Base-by-base conservation (phyloP, 129 eudicot genomes). In the Lonicera japonica region DNA sequence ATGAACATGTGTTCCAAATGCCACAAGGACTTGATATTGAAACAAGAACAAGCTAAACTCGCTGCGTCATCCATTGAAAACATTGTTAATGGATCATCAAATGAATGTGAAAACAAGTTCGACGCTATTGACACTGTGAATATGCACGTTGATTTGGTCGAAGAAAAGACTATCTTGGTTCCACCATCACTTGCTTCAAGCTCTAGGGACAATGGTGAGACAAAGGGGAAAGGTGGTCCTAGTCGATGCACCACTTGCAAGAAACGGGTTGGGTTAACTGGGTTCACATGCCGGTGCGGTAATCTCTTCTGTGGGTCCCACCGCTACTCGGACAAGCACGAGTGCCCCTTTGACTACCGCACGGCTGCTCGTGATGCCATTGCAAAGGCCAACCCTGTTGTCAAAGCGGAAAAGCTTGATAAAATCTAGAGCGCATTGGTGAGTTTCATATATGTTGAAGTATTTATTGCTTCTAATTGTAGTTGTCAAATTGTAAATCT, bases 1-100 rank as follows among this genome's bases (percentile, higher is more conserved):
- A 86, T 86, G 95, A 86, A 86, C 55, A 82, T 86, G 95, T 86
- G 95, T 70, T 86, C 95, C 63, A 86, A 86, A 57, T 86, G 95
- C 65, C 86, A 82, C 89, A 86, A 82, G 60, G 89, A 77, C 72
- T n/a, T 79, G 45, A 48, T 82, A 9, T 56, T 86, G 63, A 82
- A 86, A 59, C 82, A 86, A 73, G 86, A 86, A 56, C 84, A 86
- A 51, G 89, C 86, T 13, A 82, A 86, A 58, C 86, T 82, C 45
- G 84, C 90, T 39, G 90, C 89, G 19, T 73, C 90, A n/a, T 82
- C 95, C 21, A 69, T 82, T 12, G 76, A 75, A 22, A 80, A 59
- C 21, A 70, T 86, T 22, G 84, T 86, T 17, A 82, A 82, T 25
- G 95, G 86, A 14, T 16, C 16, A 11, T 47, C 55, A 0, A 17